These are phyloP conservation scores for Calonectria pteridis DNA, from an alignment of 2,329 filamentous ascomycete species.

Conservation along the genomic window DNA sequence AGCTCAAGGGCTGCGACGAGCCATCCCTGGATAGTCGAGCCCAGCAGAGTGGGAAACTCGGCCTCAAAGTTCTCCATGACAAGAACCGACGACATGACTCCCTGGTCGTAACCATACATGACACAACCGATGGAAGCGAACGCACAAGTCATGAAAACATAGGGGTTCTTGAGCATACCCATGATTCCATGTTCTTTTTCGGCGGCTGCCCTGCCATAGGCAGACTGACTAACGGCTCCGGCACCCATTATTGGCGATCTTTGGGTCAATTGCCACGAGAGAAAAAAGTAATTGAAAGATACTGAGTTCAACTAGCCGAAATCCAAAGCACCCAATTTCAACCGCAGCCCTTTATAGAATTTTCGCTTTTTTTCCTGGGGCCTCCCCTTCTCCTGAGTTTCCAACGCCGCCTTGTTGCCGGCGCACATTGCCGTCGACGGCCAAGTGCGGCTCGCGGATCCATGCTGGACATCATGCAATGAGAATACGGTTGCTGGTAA, in stretches of 20 bases:
- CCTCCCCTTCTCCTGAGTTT: neutral
- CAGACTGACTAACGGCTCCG: conserved; percentile 9
- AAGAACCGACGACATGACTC: conserved; percentile 3
- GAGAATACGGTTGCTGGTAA: conserved; percentile 2
- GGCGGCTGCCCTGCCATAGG: conserved; percentile 7
- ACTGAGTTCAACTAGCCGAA: neutral
- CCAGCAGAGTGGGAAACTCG: neutral
- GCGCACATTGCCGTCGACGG: neutral
- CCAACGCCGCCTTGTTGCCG: neutral
- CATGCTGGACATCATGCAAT: neutral
- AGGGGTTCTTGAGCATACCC: conserved; percentile 10
- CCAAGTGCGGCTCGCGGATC: neutral
- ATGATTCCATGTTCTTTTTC: neutral
- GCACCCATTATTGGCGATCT: conserved; percentile 3
- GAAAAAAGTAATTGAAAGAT: neutral
- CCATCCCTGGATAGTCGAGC: conserved; percentile 5
- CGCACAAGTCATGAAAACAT: conserved; percentile 7
- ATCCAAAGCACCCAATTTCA: neutral
- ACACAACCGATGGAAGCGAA: conserved; percentile 8
- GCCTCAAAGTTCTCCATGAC: conserved; percentile 1
- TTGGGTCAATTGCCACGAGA: neutral
- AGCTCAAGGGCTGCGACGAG: neutral
- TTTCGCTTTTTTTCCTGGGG: neutral
- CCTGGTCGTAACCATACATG: conserved; percentile 9
- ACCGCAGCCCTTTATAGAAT: neutral